Evolutionary conservation across 306 rosid genomes (phyloP).

Genomic region (Malus sieversii): DNA sequence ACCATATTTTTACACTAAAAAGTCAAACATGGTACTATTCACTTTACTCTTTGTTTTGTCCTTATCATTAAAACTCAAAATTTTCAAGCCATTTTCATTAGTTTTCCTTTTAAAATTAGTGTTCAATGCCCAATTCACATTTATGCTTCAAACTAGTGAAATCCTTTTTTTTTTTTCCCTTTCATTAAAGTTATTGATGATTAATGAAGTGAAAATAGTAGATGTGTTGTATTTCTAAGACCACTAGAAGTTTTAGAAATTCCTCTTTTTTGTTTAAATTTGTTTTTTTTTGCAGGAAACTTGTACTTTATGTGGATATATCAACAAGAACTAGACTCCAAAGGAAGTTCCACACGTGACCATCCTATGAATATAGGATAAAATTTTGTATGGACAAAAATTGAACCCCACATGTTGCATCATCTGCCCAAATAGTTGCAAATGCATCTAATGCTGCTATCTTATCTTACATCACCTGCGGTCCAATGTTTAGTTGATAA

Average conservation of each 20-base stretch:
- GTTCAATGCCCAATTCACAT: too few relatives aligned
- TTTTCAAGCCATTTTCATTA: too few relatives aligned
- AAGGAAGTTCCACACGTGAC: neutral
- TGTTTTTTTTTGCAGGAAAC: neutral
- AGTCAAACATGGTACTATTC: too few relatives aligned
- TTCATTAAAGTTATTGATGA: too few relatives aligned
- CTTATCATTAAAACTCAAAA: too few relatives aligned
- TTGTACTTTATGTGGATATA: neutral
- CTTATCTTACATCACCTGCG: neutral
- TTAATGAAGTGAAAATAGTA: too few relatives aligned
- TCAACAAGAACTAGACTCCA: neutral
- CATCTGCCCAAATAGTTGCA: neutral
- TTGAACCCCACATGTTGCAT: slow-evolving; percentile 3
- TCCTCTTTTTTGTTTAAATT: too few relatives aligned
- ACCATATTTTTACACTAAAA: too few relatives aligned
- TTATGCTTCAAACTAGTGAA: too few relatives aligned
- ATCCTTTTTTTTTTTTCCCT: too few relatives aligned
- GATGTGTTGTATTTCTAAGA: neutral
- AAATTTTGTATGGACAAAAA: slow-evolving; percentile 1
- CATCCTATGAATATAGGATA: neutral
- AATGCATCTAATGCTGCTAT: neutral
- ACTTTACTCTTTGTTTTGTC: too few relatives aligned
- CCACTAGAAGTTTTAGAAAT: neutral
- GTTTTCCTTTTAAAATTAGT: too few relatives aligned
- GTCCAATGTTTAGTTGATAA: neutral